Base-by-base conservation (phyloP, 108 stramenopile species). In the Pseudonitzschia delicatissima region DNA sequence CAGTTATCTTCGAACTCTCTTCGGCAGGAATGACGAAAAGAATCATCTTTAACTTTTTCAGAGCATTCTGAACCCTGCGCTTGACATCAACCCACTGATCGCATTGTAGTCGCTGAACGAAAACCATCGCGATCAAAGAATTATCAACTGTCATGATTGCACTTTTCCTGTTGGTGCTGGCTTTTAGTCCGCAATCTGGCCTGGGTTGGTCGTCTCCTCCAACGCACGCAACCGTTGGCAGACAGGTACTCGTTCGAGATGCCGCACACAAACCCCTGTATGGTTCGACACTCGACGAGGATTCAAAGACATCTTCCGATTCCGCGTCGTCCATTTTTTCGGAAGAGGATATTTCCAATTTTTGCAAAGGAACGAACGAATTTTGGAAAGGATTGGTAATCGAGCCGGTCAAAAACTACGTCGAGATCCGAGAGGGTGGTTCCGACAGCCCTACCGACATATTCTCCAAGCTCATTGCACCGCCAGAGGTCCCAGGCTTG, bases 401-500 rank as follows among this genome's bases (percentile, higher is more conserved):
- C 26, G 52, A 68, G 57, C 82, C 79, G 33, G 78, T 86, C 20
- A 35, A 66, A 31, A 62, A 81, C 57, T 80, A 80, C 61, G 85
- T 82, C 13, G 69, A 80, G 50, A 68, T 82, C 8, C 72, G 63
- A 59, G 79, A 80, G 13, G 62, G 49, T 50, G 77, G 74, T 25
- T 64, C 79, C 11, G 49, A 75, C n/a, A 69, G 40, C n/a, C 65
- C 71, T 17, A 15, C 15, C 32, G 66, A 71, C 60, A 37, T 69
- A 34, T 32, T 87, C 34, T 67, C 70, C 18, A 80, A 76, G 50
- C 57, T 85, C 15, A 81, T 69, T 0, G 72, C 84, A 1, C 80
- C 84, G 15, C 87, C 87, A 23, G 78, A 83, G 72, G 49, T 79
- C 0, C 87, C 87, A 2, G 82, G 80, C 17, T 74, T 85, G 39